phyloP scores from a whole-genome alignment of 495 filamentous ascomycete species.

The Aspergillus heteromorphus region DNA sequence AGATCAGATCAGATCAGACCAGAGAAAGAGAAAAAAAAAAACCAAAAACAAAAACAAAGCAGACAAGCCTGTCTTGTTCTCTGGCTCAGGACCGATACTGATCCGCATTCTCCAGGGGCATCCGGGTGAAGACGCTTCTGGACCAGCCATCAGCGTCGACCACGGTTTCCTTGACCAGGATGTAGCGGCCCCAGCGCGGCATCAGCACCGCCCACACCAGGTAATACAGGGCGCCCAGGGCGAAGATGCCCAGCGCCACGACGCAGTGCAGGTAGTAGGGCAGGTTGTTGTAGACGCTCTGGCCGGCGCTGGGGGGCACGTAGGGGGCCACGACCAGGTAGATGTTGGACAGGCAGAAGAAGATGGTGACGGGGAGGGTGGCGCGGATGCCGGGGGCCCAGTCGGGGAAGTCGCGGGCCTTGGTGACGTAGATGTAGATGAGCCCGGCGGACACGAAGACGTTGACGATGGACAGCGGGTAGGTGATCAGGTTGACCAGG shows the following conservation, averaged over 20 bases:
- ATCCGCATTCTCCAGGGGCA: slow-evolving; percentile 19
- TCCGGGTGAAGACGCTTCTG: slow-evolving; percentile 30
- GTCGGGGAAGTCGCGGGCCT: slow-evolving; percentile 30
- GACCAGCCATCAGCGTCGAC: slow-evolving; percentile 54
- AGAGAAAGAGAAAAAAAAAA: no score
- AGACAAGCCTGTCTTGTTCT: no score
- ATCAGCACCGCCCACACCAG: slow-evolving; percentile 50
- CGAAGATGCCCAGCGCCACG: slow-evolving; percentile 51
- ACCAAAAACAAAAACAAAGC: no score
- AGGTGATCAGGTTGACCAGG: slow-evolving; percentile 56
- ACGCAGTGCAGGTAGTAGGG: slow-evolving; percentile 62
- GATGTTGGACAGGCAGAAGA: slow-evolving; percentile 52
- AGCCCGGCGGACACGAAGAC: slow-evolving; percentile 53
- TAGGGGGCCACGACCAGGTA: slow-evolving; percentile 61
- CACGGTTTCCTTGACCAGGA: slow-evolving; percentile 54
- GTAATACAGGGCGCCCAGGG: slow-evolving; percentile 52
- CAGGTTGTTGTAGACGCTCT: slow-evolving; percentile 56
- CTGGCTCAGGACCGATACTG: background rate
- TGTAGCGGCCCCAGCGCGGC: slow-evolving; percentile 49
- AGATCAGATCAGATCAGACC: no score
- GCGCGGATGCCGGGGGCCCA: slow-evolving; percentile 33
- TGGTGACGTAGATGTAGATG: slow-evolving; percentile 51
- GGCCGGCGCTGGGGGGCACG: slow-evolving; percentile 54
- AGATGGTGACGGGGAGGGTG: slow-evolving; percentile 42
- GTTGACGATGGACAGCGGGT: slow-evolving; percentile 57